phyloP scores from a whole-genome alignment of 2,329 filamentous ascomycete genomes.

The Aspergillus alliaceus region DNA sequence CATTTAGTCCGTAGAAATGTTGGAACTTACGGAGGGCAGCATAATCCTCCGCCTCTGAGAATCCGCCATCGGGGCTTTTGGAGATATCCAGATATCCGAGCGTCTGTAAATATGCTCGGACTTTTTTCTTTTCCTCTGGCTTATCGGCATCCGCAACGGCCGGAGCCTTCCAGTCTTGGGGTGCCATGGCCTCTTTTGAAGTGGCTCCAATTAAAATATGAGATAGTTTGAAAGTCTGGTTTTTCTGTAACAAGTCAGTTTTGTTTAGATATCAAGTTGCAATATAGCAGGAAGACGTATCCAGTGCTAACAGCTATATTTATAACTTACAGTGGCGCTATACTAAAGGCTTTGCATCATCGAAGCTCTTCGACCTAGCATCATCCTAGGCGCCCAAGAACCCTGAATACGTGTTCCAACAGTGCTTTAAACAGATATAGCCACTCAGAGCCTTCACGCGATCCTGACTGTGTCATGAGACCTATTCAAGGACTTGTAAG shows the following conservation, averaged over 20 bases:
- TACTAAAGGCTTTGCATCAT: background rate
- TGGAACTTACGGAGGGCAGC: background rate
- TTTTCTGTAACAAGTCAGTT: background rate
- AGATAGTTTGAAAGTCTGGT: background rate
- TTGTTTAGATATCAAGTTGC: background rate
- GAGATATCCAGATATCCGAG: background rate
- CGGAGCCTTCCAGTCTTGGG: background rate
- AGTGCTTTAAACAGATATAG: background rate
- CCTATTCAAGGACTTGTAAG: background rate
- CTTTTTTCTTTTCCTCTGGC: background rate
- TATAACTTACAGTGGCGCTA: background rate
- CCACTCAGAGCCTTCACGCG: background rate
- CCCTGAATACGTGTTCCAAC: background rate
- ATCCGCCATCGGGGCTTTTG: background rate
- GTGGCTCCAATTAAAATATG: background rate
- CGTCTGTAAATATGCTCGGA: background rate
- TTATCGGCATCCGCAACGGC: background rate
- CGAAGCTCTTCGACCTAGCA: background rate
- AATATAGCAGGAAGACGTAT: background rate
- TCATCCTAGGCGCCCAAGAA: background rate
- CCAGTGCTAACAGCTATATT: background rate
- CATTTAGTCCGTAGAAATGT: background rate
- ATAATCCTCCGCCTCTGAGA: background rate
- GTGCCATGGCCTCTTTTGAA: background rate
- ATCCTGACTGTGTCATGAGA: background rate